Evolutionary conservation across 345 rosid species (phyloP), one percentile per base, ranked within the genome.

Genomic region (Firmiana major): DNA sequence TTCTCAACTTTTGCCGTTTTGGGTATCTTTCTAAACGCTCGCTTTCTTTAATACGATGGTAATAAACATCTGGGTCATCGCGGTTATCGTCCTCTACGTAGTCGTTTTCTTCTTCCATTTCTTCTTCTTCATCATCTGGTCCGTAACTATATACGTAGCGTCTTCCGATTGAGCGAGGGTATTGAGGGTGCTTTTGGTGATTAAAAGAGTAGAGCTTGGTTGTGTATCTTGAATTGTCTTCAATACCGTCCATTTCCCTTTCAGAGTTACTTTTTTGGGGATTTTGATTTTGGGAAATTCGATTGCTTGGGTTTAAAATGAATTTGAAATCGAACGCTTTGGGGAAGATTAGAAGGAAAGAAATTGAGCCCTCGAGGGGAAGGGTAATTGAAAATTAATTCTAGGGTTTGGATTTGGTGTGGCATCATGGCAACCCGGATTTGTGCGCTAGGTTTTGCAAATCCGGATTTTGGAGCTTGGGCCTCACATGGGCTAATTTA

Each of bases 1-100:
- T 90, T 86, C 85, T 92, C 65, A 90, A 64, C 85, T 93, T 95
- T 71, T 81, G 88, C 81, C 89, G 91, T 80, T 92, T 93, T 0
- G 86, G 91, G 74, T 83, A 91, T 83, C 90, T 85, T 76, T 83
- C 90, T 46, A 22, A 84, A 45, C 83, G 93, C 7, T 84, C 83
- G 5, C 38, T 63, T 69, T 63, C 82, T 73, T 81, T 67, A 65
- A 70, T 22, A 28, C 79, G 71, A 65, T 79, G 86, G 76, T 77
- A 71, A 21, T 83, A 82, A 8, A 78, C 78, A 4, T 79, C 84
- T 7, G 81, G 87, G 13, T 77, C 91, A 0, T 82, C 91, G 0
- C 85, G 92, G 17, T 83, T 77, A 34, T 80, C 89, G 67, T 83
- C 91, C 2, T 78, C 87, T 0, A 77, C 86, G 43, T 45, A 69